Conservation (phyloP, 164 flowering plant species). For the Platanus orientalis region DNA sequence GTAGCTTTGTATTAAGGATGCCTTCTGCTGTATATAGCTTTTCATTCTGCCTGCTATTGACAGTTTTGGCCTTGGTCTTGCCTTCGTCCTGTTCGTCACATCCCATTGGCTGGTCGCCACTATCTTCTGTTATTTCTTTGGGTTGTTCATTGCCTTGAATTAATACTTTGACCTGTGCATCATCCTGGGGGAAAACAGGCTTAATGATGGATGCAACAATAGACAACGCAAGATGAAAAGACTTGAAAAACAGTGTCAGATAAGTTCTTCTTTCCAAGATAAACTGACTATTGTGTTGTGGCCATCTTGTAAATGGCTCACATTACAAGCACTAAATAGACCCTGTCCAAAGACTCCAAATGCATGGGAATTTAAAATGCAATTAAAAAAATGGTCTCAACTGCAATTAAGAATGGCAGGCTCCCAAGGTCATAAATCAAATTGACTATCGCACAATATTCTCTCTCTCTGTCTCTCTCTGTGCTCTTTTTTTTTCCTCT, state of each 20-base stretch:
- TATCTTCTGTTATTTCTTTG: constrained; percentile 19
- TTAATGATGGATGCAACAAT: not conserved
- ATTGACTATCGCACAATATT: not conserved
- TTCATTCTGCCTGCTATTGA: constrained; percentile 53
- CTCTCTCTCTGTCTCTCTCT: too few relatives aligned
- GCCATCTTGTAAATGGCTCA: not conserved
- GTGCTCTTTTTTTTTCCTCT: too few relatives aligned
- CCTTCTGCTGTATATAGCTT: constrained; percentile 77
- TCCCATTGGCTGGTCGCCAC: constrained; percentile 50
- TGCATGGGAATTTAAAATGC: not conserved
- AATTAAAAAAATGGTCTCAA: not conserved
- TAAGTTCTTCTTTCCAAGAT: too few relatives aligned
- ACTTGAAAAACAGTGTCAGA: not conserved
- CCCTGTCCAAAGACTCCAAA: not conserved
- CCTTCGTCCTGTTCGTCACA: constrained; percentile 33
- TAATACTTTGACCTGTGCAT: constrained; percentile 22
- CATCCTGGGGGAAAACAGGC: constrained; percentile 29
- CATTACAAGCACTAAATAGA: not conserved
- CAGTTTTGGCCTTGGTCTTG: constrained; percentile 26
- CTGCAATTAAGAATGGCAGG: not conserved
- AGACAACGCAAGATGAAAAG: not conserved
- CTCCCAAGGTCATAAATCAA: not conserved
- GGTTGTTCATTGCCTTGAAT: constrained; percentile 15
- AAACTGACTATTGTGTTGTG: too few relatives aligned
- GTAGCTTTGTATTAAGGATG: constrained; percentile 61